Base-by-base conservation (phyloP, 306 rosid species). In the Lotus japonicus region DNA sequence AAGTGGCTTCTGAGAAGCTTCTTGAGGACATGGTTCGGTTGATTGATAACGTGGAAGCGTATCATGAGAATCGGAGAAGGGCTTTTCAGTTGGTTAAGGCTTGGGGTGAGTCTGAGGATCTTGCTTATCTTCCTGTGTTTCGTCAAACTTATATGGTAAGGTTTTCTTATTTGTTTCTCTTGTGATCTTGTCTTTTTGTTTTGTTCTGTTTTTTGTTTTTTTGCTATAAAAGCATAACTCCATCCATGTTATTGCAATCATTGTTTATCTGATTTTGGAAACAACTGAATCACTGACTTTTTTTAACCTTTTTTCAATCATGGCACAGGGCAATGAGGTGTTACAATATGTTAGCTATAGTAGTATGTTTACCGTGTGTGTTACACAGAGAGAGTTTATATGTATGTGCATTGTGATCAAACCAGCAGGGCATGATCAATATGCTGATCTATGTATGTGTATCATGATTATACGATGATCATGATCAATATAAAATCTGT, bases 81-180 rank as follows among this genome's bases (percentile, higher is more conserved):
- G 91, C 89, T 17, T 68, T 82, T 36, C 88, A 87, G 51, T 72
- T 90, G 73, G 82, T 90, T 28, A 82, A 85, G 84, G 94, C 96
- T 44, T 90, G 96, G 96, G 96, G 94, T 14, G 74, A 87, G 71
- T 90, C 96, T 1, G 50, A 80, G 78, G 96, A 90, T 31, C 86
- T 90, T 52, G 91, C 89, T 1, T 90, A 90, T 84, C 83, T 90
- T 3, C 95, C 96, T 1, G 96, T 84, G 21, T 90, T 90, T 79
- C 89, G 14, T 58, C 96, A 90, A 71, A 85, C 94, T 73, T 90
- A 83, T 19, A 54, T 74, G 96, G 96, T 89, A 7, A 42, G 75
- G 6, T 15, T 8, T 7, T 12, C 11, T 6, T 8, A 5, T 5
- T 14, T 64, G 21, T 2, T 43, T 35, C 46, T 9, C 57, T 38